phyloP scores from a whole-genome alignment of 371 early-diverging fungal species.

The Mucor irregularis region DNA sequence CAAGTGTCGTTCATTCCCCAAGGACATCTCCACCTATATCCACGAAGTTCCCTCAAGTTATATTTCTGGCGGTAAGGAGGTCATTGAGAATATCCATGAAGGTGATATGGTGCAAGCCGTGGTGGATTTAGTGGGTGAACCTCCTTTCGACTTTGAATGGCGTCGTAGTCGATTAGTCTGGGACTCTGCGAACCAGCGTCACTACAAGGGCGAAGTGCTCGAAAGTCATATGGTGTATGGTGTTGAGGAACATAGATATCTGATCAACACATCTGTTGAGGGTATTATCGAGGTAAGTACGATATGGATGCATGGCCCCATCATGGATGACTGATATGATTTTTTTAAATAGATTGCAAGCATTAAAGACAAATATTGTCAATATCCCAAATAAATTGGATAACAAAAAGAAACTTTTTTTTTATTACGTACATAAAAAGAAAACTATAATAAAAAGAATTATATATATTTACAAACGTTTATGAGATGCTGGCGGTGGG shows the following conservation, averaged over 20 bases:
- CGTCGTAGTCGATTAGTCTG: slow-evolving; percentile 47
- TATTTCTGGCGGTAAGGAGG: slow-evolving; percentile 50
- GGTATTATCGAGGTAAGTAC: slow-evolving; percentile 54
- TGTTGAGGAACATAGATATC: slow-evolving; percentile 39
- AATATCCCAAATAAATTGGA: slow-evolving; percentile 32
- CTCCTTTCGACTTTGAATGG: slow-evolving; percentile 60
- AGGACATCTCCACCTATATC: slow-evolving; percentile 39
- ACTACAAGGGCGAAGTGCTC: slow-evolving; percentile 44
- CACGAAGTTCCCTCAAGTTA: slow-evolving; percentile 50
- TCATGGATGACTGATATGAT: too few relatives aligned
- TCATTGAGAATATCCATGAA: slow-evolving; percentile 52
- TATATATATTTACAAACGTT: not conserved
- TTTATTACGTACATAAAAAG: not conserved
- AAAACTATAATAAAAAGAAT: not conserved
- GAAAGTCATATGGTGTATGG: slow-evolving; percentile 49
- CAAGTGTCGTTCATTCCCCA: slow-evolving; percentile 49
- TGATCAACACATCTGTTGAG: slow-evolving; percentile 48
- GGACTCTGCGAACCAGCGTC: slow-evolving; percentile 37
- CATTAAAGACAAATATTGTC: slow-evolving; percentile 47
- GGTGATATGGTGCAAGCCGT: slow-evolving; percentile 55
- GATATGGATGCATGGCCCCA: too few relatives aligned
- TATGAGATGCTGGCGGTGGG: not conserved
- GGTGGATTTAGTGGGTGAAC: slow-evolving; percentile 49
- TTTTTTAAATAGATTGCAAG: slow-evolving; percentile 37
- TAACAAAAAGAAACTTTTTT: not conserved